Conservation (phyloP, 768 basidiomycete genomes). For the Collybia nuda region DNA sequence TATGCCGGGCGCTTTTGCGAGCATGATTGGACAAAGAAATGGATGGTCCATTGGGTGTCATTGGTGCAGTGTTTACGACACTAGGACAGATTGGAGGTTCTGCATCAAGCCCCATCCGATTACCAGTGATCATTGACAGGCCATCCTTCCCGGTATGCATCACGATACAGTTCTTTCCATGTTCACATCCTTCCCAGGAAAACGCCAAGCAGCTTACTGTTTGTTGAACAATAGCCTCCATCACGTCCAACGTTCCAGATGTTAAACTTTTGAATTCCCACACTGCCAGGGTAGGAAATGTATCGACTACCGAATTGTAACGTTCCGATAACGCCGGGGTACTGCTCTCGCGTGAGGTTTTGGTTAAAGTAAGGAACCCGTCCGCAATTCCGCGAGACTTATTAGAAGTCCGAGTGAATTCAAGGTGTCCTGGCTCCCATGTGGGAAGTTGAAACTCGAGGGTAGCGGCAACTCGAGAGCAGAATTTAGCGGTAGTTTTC, state of each 20-base stretch:
- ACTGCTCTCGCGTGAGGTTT: not conserved
- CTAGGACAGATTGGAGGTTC: not conserved
- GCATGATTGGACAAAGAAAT: not conserved
- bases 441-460: not conserved
- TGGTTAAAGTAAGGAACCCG: conserved; percentile 8
- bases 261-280: conserved; percentile 19
- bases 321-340: not conserved
- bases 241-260: not conserved
- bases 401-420: not conserved
- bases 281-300: conserved; percentile 6
- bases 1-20: not conserved
- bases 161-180: not conserved
- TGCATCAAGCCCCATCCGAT: conserved; percentile 9
- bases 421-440: not conserved
- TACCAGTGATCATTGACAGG: not conserved
- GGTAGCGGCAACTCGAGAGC: conserved; percentile 8
- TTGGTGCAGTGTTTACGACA: not conserved
- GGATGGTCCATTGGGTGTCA: not conserved
- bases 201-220: not conserved
- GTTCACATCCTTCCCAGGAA: conserved; percentile 9
- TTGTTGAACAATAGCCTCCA: not conserved
- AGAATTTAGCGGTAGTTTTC: not conserved
- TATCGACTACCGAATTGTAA: not conserved
- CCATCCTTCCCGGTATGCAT: not conserved
- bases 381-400: conserved; percentile 6